phyloP scores from a whole-genome alignment of 2,329 filamentous ascomycete genomes.

The Verticillium alfalfae region DNA sequence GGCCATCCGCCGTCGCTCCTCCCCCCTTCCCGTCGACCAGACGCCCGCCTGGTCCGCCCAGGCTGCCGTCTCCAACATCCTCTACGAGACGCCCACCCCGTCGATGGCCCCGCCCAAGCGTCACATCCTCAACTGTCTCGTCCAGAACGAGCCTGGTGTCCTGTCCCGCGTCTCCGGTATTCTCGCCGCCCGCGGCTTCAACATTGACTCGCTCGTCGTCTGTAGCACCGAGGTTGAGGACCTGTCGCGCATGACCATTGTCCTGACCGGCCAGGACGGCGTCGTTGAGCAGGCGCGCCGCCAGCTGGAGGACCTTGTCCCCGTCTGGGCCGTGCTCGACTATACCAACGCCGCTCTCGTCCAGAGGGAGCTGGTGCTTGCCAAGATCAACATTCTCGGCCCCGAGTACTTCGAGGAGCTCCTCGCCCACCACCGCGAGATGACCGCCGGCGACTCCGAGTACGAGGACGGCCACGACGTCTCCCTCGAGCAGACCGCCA shows the following conservation, averaged over 20 bases:
- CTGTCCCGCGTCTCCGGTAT: conserved; percentile 95
- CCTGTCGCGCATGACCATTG: conserved; percentile 97
- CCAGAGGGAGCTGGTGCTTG: conserved; percentile 89
- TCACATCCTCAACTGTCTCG: conserved; percentile 95
- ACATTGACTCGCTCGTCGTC: conserved; percentile 96
- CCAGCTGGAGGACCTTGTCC: conserved; percentile 93
- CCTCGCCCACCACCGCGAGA: conserved; percentile 90
- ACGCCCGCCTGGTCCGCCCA: conserved; percentile 82
- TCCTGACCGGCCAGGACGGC: conserved; percentile 90
- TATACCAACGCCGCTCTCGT: conserved; percentile 91
- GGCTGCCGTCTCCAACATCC: conserved; percentile 93
- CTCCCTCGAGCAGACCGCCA: conserved; percentile 39
- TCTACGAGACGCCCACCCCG: conserved; percentile 93
- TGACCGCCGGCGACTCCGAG: conserved; percentile 43
- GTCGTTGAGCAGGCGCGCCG: conserved; percentile 95
- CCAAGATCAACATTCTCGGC: conserved; percentile 93
- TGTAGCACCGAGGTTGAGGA: conserved; percentile 98
- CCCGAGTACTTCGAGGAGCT: conserved; percentile 99
- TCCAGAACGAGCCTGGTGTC: conserved; percentile 98
- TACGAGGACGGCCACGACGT: conserved; percentile 26
- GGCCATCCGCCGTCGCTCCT: conserved; percentile 84
- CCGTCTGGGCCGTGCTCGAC: conserved; percentile 96
- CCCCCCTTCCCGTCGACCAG: conserved; percentile 74
- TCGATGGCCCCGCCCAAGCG: conserved; percentile 82
- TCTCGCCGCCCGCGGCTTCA: conserved; percentile 92